phyloP scores from a whole-genome alignment of 306 rosid species.

The Datisca glomerata region DNA sequence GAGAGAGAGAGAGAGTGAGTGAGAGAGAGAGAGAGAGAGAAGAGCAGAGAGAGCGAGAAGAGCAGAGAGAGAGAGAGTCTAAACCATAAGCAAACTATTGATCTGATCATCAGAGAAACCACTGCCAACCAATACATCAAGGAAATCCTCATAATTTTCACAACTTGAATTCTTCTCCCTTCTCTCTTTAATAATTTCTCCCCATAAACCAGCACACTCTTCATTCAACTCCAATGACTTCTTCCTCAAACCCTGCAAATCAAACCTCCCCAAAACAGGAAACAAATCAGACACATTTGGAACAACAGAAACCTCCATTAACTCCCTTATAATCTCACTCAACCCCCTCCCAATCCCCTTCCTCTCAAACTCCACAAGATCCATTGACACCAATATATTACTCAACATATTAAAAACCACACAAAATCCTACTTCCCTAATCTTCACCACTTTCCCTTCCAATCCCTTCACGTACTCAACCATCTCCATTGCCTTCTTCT shows the following conservation, averaged over 20 bases:
- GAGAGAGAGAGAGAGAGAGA: not conserved
- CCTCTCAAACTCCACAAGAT: conserved; percentile 3
- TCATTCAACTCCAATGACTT: not conserved
- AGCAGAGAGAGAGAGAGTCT: not conserved
- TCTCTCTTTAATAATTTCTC: not conserved
- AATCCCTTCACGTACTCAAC: not conserved
- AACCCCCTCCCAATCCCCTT: not conserved
- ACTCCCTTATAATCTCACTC: not conserved
- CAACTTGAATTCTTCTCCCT: not conserved
- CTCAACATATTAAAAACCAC: not conserved
- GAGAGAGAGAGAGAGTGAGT: not conserved
- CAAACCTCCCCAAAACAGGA: conserved; percentile 1
- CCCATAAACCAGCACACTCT: not conserved
- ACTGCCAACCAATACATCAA: conserved; percentile 3
- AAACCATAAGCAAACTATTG: not conserved
- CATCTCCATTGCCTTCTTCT: conserved; percentile 10
- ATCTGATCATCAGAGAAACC: not conserved
- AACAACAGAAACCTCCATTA: not conserved
- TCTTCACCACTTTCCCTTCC: conserved; percentile 5
- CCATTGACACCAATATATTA: conserved; percentile 7
- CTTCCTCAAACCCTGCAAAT: conserved; percentile 1
- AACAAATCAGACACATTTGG: conserved; percentile 11
- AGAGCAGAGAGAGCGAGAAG: not conserved
- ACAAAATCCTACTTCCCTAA: conserved; percentile 1
- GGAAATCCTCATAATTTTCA: conserved; percentile 1